Evolutionary conservation across 805 yeast species (phyloP).

Genomic region (Ogataea thermomethanolica): DNA sequence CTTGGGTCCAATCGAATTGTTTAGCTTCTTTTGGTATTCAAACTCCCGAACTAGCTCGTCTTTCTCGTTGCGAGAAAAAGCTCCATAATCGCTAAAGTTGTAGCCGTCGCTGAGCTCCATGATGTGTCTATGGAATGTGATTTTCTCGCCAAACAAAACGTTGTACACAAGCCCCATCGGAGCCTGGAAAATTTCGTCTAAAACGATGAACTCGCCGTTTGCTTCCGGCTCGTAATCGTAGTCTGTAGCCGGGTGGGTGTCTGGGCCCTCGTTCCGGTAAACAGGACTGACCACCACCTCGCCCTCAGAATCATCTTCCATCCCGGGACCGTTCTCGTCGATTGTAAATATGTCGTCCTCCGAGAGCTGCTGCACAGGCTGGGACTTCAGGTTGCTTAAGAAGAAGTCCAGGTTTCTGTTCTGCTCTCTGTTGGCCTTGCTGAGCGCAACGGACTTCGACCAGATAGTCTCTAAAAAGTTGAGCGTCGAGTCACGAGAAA

Average conservation of each 20-base stretch:
- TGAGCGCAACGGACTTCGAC: constrained; percentile 44
- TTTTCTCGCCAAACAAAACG: constrained; percentile 64
- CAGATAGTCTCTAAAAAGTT: constrained; percentile 68
- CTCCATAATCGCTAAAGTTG: constrained; percentile 39
- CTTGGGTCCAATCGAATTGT: constrained; percentile 87
- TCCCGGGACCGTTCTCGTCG: constrained; percentile 30
- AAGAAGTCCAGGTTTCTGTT: constrained; percentile 25
- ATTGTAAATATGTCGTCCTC: constrained; percentile 32
- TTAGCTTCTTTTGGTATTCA: constrained; percentile 69
- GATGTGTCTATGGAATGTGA: constrained; percentile 36
- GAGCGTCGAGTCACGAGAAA: constrained; percentile 74
- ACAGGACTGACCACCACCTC: constrained; percentile 21
- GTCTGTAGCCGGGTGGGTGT: constrained; percentile 55
- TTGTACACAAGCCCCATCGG: constrained; percentile 77
- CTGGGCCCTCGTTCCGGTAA: constrained; percentile 54
- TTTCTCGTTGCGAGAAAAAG: constrained; percentile 35
- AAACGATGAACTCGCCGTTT: constrained; percentile 50
- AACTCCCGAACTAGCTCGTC: constrained; percentile 50
- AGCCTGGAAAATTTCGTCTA: constrained; percentile 51
- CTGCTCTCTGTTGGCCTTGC: constrained; percentile 26
- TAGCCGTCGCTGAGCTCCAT: constrained; percentile 46
- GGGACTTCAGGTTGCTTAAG: constrained; percentile 14
- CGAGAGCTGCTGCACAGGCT: constrained; percentile 16
- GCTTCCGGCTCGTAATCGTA: constrained; percentile 41
- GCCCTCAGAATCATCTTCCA: constrained; percentile 23